A percentile compares a stretch with the other conserved stretches of the same genome.
phyloP scores from a whole-genome alignment of 1,284 basidiomycete genomes.

The Blastosporella zonata region DNA sequence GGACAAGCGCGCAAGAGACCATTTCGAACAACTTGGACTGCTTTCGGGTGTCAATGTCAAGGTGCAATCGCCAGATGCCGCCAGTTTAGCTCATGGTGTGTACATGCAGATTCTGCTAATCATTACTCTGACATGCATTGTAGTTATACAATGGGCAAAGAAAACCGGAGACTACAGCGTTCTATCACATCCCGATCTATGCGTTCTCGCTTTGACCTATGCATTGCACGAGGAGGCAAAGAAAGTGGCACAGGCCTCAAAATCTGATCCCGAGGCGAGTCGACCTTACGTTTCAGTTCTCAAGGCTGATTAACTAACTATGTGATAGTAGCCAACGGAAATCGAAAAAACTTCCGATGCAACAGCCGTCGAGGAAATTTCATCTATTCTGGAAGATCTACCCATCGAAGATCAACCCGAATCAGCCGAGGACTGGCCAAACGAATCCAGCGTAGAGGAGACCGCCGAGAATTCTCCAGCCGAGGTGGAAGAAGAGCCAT shows the following conservation, averaged over 20 bases:
- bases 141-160: conserved; percentile 90
- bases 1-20: conserved; percentile 82
- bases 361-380: conserved; percentile 23
- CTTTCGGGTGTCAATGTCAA: conserved; percentile 74
- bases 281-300: neutral
- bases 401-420: conserved; percentile 16
- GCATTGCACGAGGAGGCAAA: conserved; percentile 68
- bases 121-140: conserved; percentile 11
- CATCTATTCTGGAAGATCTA: conserved; percentile 22
- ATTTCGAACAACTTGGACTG: conserved; percentile 75
- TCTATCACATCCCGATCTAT: conserved; percentile 88
- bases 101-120: conserved; percentile 8
- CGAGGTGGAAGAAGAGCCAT: conserved; percentile 24
- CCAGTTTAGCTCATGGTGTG: conserved; percentile 76
- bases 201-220: conserved; percentile 88
- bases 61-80: conserved; percentile 70
- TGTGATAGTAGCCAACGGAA: conserved; percentile 26
- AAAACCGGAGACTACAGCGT: conserved; percentile 97
- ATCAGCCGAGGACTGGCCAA: conserved; percentile 8
- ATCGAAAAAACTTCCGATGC: conserved; percentile 7
- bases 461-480: neutral
- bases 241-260: conserved; percentile 37
- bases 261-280: conserved; percentile 17
- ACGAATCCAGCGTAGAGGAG: neutral
- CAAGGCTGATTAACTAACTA: conserved; percentile 17